These are phyloP conservation scores for Chlamydomonas urium DNA, from an alignment of 139 green algal genomes.

Conservation along the genomic window DNA sequence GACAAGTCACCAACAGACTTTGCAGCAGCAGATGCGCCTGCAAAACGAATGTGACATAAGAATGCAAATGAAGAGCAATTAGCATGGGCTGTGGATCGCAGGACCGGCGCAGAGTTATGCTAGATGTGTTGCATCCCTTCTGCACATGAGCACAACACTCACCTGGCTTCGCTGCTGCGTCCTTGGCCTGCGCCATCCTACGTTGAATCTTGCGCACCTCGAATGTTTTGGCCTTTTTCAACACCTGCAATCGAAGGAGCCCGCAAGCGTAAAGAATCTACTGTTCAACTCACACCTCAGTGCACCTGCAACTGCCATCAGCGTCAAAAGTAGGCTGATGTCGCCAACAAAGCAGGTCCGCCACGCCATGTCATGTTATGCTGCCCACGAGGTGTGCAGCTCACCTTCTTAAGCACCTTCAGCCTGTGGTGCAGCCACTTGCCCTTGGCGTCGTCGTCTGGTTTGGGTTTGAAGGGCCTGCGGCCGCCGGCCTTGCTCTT, in stretches of 20 bases:
- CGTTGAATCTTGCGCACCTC: constrained; percentile 41
- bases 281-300: background rate
- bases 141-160: background rate
- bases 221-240: constrained; percentile 44
- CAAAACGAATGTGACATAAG: background rate
- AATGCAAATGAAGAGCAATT: background rate
- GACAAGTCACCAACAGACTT: background rate
- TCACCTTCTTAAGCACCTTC: constrained; percentile 29
- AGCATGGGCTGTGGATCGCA: background rate
- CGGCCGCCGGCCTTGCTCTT: too few species aligned
- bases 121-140: background rate
- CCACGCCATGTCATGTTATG: background rate
- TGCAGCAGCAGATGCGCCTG: background rate
- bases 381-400: background rate
- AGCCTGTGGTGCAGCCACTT: constrained; percentile 50
- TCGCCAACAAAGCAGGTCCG: background rate
- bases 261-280: background rate
- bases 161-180: background rate
- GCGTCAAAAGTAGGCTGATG: background rate
- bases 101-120: too few species aligned
- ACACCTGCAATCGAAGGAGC: constrained; percentile 23
- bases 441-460: constrained; percentile 14
- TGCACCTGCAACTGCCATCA: background rate
- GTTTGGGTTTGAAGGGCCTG: background rate
- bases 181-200: constrained; percentile 21